Conservation (phyloP, 1,139 yeast genomes). For the Citeromyces siamensis region DNA sequence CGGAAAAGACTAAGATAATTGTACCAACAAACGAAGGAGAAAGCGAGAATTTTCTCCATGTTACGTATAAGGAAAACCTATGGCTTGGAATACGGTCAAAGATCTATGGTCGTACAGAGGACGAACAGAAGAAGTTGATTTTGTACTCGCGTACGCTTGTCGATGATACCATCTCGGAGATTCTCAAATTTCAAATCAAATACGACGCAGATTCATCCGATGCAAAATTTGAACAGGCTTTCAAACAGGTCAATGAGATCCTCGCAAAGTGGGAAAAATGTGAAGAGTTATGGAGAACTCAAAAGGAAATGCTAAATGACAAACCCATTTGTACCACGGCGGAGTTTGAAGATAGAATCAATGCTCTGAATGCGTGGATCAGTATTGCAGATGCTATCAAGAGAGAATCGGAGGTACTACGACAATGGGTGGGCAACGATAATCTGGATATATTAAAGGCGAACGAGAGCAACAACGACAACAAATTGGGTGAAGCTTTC, state of each 20-base stretch:
- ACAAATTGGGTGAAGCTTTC: conserved; percentile 19
- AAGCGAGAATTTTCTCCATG: conserved; percentile 36
- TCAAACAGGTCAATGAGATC: conserved; percentile 39
- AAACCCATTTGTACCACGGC: conserved; percentile 60
- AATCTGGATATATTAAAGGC: conserved; percentile 42
- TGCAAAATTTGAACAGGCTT: conserved; percentile 15
- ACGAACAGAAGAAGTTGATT: conserved; percentile 67
- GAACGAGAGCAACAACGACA: conserved; percentile 14
- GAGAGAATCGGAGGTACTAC: conserved; percentile 41
- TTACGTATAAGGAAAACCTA: conserved; percentile 60
- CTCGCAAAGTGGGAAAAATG: conserved; percentile 56
- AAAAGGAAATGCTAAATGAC: conserved; percentile 66
- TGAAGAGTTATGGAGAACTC: conserved; percentile 70
- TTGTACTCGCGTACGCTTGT: conserved; percentile 62
- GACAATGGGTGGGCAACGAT: conserved; percentile 70
- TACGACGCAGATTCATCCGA: conserved; percentile 13
- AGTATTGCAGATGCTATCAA: conserved; percentile 63
- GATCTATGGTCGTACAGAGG: conserved; percentile 68
- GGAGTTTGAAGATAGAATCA: conserved; percentile 55
- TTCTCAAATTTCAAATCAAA: conserved; percentile 47
- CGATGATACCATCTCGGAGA: conserved; percentile 62
- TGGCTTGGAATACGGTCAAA: conserved; percentile 81
- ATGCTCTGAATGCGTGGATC: conserved; percentile 78
- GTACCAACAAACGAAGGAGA: conserved; percentile 29
- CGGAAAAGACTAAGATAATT: conserved; percentile 79